A percentile compares a stretch with the other conserved stretches of the same genome.
Conservation (phyloP, 768 basidiomycete species). For the Dioszegia hungarica region DNA sequence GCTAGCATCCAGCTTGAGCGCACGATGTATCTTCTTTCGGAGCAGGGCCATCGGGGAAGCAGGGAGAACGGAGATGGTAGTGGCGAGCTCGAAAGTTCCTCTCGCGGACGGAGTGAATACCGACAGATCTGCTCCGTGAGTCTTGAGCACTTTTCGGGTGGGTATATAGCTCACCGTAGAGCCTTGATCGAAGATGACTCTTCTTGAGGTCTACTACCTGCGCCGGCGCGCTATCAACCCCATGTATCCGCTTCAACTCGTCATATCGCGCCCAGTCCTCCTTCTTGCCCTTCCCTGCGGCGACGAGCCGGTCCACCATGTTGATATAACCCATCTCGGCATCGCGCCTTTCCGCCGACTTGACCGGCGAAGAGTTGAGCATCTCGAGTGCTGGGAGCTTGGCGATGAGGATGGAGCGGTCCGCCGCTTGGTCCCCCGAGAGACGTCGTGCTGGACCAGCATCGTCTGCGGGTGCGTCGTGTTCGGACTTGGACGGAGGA, state of each 20-base stretch:
- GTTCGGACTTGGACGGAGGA: too few relatives aligned
- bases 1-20: neutral
- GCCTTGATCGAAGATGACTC: slow-evolving; percentile 21
- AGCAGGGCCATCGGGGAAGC: slow-evolving; percentile 6
- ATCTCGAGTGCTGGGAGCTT: slow-evolving; percentile 18
- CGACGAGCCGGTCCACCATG: neutral
- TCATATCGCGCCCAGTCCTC: slow-evolving; percentile 23
- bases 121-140: neutral
- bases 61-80: slow-evolving; percentile 3
- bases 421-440: slow-evolving; percentile 5
- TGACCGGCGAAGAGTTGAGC: slow-evolving; percentile 36
- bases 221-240: neutral
- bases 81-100: neutral
- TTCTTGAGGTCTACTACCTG: neutral
- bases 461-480: too few relatives aligned
- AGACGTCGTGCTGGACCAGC: neutral
- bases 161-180: slow-evolving; percentile 41
- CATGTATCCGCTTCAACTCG: slow-evolving; percentile 20
- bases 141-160: too few relatives aligned
- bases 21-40: neutral
- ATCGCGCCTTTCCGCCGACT: slow-evolving; percentile 30
- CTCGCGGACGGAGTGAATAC: neutral
- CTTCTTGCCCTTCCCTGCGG: neutral
- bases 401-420: slow-evolving; percentile 36
- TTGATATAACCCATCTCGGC: slow-evolving; percentile 31